Conservation (phyloP, 257 asterid species). For the Leonotis leonurus region DNA sequence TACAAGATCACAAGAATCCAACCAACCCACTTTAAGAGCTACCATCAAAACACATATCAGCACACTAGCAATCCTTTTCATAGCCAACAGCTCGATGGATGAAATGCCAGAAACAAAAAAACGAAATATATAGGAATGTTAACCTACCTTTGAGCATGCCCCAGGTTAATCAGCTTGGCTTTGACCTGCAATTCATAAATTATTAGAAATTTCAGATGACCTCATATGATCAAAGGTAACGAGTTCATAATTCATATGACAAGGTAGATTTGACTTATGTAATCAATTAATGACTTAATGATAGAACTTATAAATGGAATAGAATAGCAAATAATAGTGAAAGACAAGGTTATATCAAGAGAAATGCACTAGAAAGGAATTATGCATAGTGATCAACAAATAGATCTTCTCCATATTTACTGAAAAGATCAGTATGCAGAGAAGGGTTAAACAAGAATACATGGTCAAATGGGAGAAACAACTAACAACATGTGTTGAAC, state of each 20-base stretch:
- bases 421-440: background rate
- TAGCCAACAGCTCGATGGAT: background rate
- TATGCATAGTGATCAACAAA: background rate
- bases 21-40: background rate
- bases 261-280: background rate
- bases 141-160: constrained; percentile 83
- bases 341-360: background rate
- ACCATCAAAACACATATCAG: background rate
- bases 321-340: background rate
- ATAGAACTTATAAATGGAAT: background rate
- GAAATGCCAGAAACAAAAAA: background rate
- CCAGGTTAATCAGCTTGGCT: constrained; percentile 69
- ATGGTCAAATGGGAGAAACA: too few relatives aligned
- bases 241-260: constrained; percentile 8
- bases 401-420: background rate
- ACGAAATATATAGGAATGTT: background rate
- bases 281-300: background rate
- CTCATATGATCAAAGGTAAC: background rate
- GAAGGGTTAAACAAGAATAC: background rate
- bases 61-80: background rate
- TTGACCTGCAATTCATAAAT: constrained; percentile 55
- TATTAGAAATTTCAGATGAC: constrained; percentile 10
- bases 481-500: too few relatives aligned
- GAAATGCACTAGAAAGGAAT: background rate
- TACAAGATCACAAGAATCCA: background rate